Conservation (phyloP, 2,329 filamentous ascomycete genomes). For the Ilyonectria destructans region DNA sequence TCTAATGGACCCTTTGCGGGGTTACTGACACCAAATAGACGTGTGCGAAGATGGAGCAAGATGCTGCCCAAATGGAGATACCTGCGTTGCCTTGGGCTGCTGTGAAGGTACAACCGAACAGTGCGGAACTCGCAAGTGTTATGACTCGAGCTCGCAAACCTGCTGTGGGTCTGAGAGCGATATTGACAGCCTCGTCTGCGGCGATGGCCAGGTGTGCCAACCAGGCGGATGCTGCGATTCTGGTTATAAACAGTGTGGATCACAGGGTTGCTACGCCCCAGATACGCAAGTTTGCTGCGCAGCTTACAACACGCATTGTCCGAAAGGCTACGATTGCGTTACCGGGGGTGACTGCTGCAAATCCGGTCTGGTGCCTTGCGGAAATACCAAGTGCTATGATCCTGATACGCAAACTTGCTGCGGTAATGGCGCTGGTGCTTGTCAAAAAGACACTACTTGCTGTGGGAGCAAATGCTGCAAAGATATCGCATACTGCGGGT, state of each 20-base stretch:
- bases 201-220: neutral
- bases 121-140: constrained; percentile 1
- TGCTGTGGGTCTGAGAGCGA: neutral
- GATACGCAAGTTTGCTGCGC: neutral
- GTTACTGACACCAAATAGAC: neutral
- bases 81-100: constrained; percentile 7
- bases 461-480: constrained; percentile 19
- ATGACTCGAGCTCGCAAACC: neutral
- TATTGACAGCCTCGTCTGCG: neutral
- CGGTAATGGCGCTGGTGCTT: constrained; percentile 4
- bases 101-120: neutral
- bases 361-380: neutral
- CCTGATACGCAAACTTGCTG: constrained; percentile 12
- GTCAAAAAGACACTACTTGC: constrained; percentile 7
- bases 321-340: constrained; percentile 15
- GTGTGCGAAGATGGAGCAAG: neutral
- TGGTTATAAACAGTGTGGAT: constrained; percentile 1
- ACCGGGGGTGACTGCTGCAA: constrained; percentile 13
- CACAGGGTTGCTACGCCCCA: constrained; percentile 2
- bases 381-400: constrained; percentile 12
- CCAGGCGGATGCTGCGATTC: neutral
- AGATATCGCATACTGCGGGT: constrained; percentile 12
- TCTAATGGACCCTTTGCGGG: neutral
- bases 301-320: neutral
- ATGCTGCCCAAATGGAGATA: constrained; percentile 6